These are phyloP conservation scores for Bimuria novae-zelandiae DNA, from an alignment of 2,329 filamentous ascomycete species.

Conservation along the genomic window DNA sequence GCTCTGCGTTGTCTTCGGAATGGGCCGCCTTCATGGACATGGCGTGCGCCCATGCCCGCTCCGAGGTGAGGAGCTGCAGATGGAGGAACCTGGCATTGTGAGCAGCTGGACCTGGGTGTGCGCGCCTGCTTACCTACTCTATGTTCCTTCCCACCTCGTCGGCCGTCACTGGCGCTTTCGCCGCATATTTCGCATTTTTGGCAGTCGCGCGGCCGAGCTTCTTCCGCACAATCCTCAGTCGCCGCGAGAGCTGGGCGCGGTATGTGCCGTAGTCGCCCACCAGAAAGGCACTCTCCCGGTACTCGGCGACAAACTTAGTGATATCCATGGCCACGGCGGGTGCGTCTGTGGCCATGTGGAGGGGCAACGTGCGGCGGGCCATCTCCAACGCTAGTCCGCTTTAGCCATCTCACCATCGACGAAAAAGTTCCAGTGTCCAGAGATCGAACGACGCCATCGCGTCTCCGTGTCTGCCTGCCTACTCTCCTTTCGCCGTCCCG, in stretches of 20 bases:
- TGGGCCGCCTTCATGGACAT: constrained; percentile 91
- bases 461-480: constrained; percentile 21
- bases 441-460: constrained; percentile 16
- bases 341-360: constrained; percentile 20
- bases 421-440: constrained; percentile 32
- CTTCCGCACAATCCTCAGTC: constrained; percentile 80
- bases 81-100: constrained; percentile 28
- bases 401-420: constrained; percentile 16
- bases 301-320: constrained; percentile 78
- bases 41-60: constrained; percentile 92
- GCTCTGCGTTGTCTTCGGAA: constrained; percentile 71
- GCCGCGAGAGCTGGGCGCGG: constrained; percentile 76
- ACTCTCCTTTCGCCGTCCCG: constrained; percentile 4
- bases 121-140: constrained; percentile 62
- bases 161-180: constrained; percentile 71
- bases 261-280: constrained; percentile 90
- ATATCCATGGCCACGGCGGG: constrained; percentile 72
- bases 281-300: constrained; percentile 80
- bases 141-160: constrained; percentile 74
- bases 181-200: constrained; percentile 83
- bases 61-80: constrained; percentile 81
- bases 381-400: constrained; percentile 18
- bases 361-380: constrained; percentile 22
- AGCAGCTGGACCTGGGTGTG: not conserved
- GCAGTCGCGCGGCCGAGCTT: constrained; percentile 82